These are phyloP conservation scores for Leptographium wingfieldii DNA, from an alignment of 2,329 filamentous ascomycete genomes.

Conservation along the genomic window DNA sequence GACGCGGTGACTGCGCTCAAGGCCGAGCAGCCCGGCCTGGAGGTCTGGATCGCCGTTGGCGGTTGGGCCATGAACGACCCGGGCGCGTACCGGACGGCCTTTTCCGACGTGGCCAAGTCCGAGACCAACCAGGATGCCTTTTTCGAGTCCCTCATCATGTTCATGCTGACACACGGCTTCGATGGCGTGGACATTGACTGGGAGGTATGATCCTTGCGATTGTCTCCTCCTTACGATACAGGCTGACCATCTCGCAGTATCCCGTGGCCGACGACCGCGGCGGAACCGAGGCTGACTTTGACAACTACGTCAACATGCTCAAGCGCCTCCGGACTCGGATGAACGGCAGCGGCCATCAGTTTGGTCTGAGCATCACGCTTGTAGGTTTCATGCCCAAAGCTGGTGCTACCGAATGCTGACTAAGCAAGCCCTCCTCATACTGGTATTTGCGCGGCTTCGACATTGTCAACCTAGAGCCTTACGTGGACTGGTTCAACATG, in stretches of 20 bases:
- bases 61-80: constrained; percentile 29
- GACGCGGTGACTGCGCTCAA: constrained; percentile 20
- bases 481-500: constrained; percentile 11
- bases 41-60: constrained; percentile 26
- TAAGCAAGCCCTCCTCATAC: too few relatives aligned
- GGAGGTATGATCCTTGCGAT: neutral
- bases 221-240: too few relatives aligned
- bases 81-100: constrained; percentile 15
- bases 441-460: constrained; percentile 13
- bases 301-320: neutral
- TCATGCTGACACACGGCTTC: constrained; percentile 11
- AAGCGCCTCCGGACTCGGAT: too few relatives aligned
- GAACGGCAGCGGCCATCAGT: neutral
- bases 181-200: constrained; percentile 11
- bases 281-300: constrained; percentile 10
- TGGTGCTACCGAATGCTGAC: too few relatives aligned
- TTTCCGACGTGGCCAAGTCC: constrained; percentile 12
- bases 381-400: neutral
- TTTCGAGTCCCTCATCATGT: neutral
- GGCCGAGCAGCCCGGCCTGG: constrained; percentile 14
- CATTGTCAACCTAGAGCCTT: constrained; percentile 11
- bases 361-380: constrained; percentile 2
- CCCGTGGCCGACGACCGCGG: constrained; percentile 10
- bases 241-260: neutral
- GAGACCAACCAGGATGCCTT: constrained; percentile 9